Percentiles rank a stretch among this genome's conserved stretches.
Conservation (phyloP, 1,284 basidiomycete species). For the Pyrrhoderma lamaoense region DNA sequence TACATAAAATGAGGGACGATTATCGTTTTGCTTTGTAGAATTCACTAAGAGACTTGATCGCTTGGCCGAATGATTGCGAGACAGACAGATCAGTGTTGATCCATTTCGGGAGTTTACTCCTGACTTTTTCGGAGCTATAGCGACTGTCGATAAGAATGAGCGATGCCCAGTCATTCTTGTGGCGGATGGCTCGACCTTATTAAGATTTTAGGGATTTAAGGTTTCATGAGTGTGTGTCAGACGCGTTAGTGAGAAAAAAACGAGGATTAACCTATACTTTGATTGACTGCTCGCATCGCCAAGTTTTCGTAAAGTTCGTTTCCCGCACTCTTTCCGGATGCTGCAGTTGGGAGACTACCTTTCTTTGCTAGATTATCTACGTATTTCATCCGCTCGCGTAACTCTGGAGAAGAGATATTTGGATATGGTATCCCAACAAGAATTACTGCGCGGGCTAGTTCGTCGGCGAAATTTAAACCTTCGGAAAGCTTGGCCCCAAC, state of each 20-base stretch:
- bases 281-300: constrained; percentile 96
- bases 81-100: constrained; percentile 63
- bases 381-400: constrained; percentile 88
- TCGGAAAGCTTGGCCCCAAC: constrained; percentile 96
- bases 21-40: constrained; percentile 52
- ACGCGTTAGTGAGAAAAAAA: too few relatives aligned
- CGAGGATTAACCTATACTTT: constrained; percentile 77
- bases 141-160: constrained; percentile 80
- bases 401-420: constrained; percentile 83
- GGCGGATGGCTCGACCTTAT: constrained; percentile 83
- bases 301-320: constrained; percentile 86
- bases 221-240: too few relatives aligned
- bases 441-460: constrained; percentile 82
- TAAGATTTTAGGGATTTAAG: neutral
- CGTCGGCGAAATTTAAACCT: constrained; percentile 92
- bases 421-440: constrained; percentile 93
- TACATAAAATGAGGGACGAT: neutral
- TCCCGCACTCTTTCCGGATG: constrained; percentile 57
- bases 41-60: constrained; percentile 58
- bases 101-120: constrained; percentile 80
- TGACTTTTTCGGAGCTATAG: constrained; percentile 62
- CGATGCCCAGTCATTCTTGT: constrained; percentile 80
- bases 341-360: constrained; percentile 20
- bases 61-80: constrained; percentile 66
- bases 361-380: constrained; percentile 43